A percentile compares a stretch with the other conserved stretches of the same genome.
phyloP scores from a whole-genome alignment of 768 basidiomycete genomes.

The Leucocoprinus sp. region DNA sequence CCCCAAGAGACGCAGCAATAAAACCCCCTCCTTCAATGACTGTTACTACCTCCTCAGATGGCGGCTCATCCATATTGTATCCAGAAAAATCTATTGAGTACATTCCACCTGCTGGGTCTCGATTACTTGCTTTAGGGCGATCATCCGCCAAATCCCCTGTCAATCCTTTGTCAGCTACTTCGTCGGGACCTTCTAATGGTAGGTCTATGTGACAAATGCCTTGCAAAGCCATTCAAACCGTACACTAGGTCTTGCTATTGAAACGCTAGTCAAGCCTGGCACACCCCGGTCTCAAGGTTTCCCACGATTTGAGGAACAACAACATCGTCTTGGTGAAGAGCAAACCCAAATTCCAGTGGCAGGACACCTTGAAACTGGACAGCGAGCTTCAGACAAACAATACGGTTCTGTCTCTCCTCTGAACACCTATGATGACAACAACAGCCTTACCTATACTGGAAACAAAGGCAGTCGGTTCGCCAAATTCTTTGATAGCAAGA shows the following conservation, averaged over 20 bases:
- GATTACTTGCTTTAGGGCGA: slow-evolving; percentile 40
- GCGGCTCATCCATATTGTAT: slow-evolving; percentile 12
- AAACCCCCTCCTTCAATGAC: slow-evolving; percentile 6
- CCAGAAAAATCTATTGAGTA: slow-evolving; percentile 22
- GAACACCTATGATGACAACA: slow-evolving; percentile 1
- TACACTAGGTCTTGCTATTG: neutral
- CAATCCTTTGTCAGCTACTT: neutral
- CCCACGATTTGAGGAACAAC: slow-evolving; percentile 50
- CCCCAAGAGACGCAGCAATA: neutral
- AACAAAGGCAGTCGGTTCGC: slow-evolving; percentile 79
- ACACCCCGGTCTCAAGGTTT: slow-evolving; percentile 25
- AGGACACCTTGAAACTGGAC: slow-evolving; percentile 1
- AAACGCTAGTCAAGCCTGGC: slow-evolving; percentile 5
- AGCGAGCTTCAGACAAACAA: slow-evolving; percentile 3
- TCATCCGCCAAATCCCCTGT: slow-evolving; percentile 23
- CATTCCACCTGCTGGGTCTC: slow-evolving; percentile 43
- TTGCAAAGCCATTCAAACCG: neutral
- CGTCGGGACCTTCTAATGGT: slow-evolving; percentile 5
- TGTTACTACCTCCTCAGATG: slow-evolving; percentile 12
- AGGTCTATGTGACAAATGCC: neutral
- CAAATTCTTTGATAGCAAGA: slow-evolving; percentile 80
- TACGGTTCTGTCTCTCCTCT: neutral
- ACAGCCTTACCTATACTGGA: slow-evolving; percentile 31
- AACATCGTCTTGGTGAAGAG: slow-evolving; percentile 15
- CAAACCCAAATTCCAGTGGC: slow-evolving; percentile 14